Evolutionary conservation across 1,284 basidiomycete species (phyloP).

Genomic region (Rhodotorula sp.): DNA sequence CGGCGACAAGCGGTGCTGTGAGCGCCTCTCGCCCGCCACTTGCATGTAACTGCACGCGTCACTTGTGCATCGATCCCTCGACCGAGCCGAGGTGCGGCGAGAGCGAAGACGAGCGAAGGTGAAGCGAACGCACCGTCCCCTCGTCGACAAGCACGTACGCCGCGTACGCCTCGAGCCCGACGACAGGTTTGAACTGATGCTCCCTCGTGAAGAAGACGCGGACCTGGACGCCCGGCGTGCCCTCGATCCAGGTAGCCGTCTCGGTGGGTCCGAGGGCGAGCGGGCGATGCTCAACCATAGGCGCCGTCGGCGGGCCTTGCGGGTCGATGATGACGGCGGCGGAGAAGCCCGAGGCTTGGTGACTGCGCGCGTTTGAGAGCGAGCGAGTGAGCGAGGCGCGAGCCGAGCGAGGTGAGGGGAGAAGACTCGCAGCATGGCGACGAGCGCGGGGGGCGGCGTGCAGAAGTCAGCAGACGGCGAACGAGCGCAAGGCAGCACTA

Average conservation of each 20-base stretch:
- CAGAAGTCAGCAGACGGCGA: no score
- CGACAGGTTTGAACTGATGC: neutral
- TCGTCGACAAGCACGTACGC: constrained; percentile 1
- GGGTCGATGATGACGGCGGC: neutral
- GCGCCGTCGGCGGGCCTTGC: neutral
- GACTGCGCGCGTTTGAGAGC: neutral
- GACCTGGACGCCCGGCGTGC: neutral
- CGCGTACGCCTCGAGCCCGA: constrained; percentile 11
- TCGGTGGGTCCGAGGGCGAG: neutral
- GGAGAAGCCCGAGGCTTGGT: neutral
- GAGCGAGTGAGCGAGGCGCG: neutral
- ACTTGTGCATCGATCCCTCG: no score
- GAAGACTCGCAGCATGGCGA: neutral
- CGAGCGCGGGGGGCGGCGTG: neutral
- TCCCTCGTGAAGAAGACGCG: constrained; percentile 9
- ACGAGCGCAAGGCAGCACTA: no score
- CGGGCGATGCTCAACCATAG: neutral
- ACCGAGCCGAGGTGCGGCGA: neutral
- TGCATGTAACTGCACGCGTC: no score
- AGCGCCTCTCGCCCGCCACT: no score
- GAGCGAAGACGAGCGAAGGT: neutral
- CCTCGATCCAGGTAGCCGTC: neutral
- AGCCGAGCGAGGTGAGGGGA: neutral
- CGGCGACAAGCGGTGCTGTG: neutral
- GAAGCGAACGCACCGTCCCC: neutral